Evolutionary conservation across 2,329 filamentous ascomycete genomes (phyloP).

Genomic region (Colletotrichum nymphaeae): DNA sequence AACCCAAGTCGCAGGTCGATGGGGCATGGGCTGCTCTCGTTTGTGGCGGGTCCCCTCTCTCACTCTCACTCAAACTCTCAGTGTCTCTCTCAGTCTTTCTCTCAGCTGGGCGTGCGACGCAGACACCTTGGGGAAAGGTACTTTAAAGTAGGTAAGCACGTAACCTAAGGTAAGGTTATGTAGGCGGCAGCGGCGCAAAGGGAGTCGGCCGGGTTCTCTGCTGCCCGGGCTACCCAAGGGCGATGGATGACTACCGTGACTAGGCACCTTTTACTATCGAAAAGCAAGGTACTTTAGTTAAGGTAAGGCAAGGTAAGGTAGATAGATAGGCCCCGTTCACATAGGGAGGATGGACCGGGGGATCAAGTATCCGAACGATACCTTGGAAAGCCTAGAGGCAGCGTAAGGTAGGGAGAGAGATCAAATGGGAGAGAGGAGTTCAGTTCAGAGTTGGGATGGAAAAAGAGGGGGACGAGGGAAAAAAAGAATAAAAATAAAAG

Average conservation of each 20-base stretch:
- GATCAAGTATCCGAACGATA: slow-evolving; percentile 4
- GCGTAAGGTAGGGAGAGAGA: slow-evolving; percentile 11
- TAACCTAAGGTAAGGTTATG: neutral
- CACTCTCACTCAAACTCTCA: neutral
- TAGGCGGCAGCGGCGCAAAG: neutral
- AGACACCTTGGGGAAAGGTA: neutral
- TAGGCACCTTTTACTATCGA: neutral
- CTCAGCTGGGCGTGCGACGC: no score
- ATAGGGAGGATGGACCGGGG: neutral
- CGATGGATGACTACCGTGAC: neutral
- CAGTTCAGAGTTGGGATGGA: slow-evolving; percentile 21
- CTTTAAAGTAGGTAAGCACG: neutral
- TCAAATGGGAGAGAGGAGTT: neutral
- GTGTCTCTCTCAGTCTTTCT: slow-evolving; percentile 5
- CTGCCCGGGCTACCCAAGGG: neutral
- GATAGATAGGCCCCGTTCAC: neutral
- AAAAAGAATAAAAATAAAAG: neutral
- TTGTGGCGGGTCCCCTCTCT: slow-evolving; percentile 24
- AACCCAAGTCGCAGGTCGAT: slow-evolving; percentile 33
- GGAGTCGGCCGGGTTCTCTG: neutral
- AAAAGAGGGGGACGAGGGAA: neutral
- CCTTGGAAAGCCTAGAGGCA: neutral
- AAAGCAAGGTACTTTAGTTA: neutral
- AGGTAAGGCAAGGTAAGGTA: no score
- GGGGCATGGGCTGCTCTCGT: slow-evolving; percentile 21